A percentile compares a stretch with the other conserved stretches of the same genome.
Conservation (phyloP, 352 stramenopile species). For the Globisporangium sylvaticum region DNA sequence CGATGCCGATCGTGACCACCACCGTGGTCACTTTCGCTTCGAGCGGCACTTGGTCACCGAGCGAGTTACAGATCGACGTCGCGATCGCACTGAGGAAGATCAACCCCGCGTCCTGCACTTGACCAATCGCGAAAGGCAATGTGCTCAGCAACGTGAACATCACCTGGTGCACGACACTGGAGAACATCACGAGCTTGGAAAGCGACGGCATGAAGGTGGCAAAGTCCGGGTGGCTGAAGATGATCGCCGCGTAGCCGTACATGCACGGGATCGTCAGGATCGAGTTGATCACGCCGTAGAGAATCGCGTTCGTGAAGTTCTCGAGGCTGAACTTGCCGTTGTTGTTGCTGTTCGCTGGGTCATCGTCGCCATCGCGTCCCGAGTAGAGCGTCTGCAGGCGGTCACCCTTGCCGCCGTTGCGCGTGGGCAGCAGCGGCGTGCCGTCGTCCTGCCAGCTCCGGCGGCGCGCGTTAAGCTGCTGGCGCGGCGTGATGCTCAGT, state of each 20-base stretch:
- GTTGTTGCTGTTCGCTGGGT: not conserved
- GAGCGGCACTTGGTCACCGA: slow-evolving; percentile 59
- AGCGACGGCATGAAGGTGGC: slow-evolving; percentile 83
- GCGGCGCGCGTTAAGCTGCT: slow-evolving; percentile 16
- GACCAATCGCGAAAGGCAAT: slow-evolving; percentile 96
- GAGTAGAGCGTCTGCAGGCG: not conserved
- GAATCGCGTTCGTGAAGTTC: slow-evolving; percentile 58
- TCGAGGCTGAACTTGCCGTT: slow-evolving; percentile 14
- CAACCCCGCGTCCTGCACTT: slow-evolving; percentile 97
- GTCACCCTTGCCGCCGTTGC: slow-evolving; percentile 5
- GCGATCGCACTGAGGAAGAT: slow-evolving; percentile 97
- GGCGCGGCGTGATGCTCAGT: slow-evolving; percentile 29
- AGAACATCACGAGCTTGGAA: slow-evolving; percentile 96
- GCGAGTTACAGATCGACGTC: slow-evolving; percentile 79
- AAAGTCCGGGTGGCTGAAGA: slow-evolving; percentile 92
- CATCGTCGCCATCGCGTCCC: not conserved
- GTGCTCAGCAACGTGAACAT: slow-evolving; percentile 88
- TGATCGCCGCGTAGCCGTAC: slow-evolving; percentile 95
- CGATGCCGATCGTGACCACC: slow-evolving; percentile 91
- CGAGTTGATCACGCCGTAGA: slow-evolving; percentile 92
- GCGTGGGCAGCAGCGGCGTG: slow-evolving; percentile 27
- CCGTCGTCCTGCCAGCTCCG: slow-evolving; percentile 31
- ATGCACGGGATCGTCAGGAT: slow-evolving; percentile 93
- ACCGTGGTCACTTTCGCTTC: slow-evolving; percentile 90
- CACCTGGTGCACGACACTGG: slow-evolving; percentile 92